phyloP scores from a whole-genome alignment of 2,329 filamentous ascomycete genomes.

The Neofusicoccum sp. region DNA sequence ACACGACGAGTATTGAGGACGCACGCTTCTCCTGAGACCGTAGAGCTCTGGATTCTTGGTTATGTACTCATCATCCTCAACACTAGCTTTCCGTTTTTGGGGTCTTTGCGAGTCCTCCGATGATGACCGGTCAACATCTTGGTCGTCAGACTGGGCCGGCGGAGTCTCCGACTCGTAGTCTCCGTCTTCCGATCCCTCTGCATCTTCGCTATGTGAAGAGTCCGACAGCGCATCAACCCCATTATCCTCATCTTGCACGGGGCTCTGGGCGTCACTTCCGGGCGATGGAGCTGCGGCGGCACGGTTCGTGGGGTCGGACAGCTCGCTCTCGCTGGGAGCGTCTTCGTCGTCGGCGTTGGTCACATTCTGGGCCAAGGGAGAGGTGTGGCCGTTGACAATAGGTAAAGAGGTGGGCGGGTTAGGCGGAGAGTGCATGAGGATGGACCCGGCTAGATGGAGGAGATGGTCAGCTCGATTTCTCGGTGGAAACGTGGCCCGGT shows the following conservation, averaged over 20 bases:
- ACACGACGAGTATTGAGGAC: constrained; percentile 37
- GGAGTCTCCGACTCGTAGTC: constrained; percentile 75
- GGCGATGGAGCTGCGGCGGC: constrained; percentile 45
- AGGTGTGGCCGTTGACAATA: constrained; percentile 68
- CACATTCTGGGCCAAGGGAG: constrained; percentile 55
- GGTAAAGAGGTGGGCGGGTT: constrained; percentile 63
- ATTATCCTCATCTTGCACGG: constrained; percentile 47
- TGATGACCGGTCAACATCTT: constrained; percentile 64
- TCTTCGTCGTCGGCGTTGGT: constrained; percentile 48
- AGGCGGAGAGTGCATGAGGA: constrained; percentile 65
- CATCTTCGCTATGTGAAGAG: constrained; percentile 53
- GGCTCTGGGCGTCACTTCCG: constrained; percentile 44
- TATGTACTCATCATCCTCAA: constrained; percentile 81
- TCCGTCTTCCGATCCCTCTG: constrained; percentile 56
- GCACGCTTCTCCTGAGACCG: constrained; percentile 88
- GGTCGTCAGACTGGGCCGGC: constrained; percentile 42
- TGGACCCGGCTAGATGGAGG: constrained; percentile 58
- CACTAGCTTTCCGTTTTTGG: constrained; percentile 66
- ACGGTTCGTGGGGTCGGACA: constrained; percentile 70
- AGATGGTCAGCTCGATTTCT: constrained; percentile 48
- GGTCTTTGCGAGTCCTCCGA: constrained; percentile 70
- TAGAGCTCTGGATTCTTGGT: constrained; percentile 92
- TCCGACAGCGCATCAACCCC: constrained; percentile 49
- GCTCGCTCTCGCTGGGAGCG: constrained; percentile 71
- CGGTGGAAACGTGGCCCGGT: constrained; percentile 33